Conservation (phyloP, 2,329 filamentous ascomycete species). For the Epichloe hybrida region DNA sequence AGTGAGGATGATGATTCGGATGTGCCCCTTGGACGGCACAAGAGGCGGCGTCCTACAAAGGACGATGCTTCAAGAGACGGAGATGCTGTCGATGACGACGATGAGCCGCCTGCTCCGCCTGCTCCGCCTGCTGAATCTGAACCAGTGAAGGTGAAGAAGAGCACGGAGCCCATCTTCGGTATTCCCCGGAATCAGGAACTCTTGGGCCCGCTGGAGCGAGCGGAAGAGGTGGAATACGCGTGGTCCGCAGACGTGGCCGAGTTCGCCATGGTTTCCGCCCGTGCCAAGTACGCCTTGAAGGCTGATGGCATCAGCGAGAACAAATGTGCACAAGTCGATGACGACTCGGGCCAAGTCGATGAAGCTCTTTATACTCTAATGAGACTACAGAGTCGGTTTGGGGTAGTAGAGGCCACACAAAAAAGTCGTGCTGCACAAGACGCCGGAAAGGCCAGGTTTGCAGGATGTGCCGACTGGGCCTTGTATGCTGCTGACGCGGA, state of each 20-base stretch:
- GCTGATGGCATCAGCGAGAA: slow-evolving; percentile 9
- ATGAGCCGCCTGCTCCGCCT: neutral
- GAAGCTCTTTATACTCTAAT: slow-evolving; percentile 5
- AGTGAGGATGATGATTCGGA: neutral
- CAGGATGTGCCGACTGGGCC: slow-evolving; percentile 14
- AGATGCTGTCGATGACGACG: neutral
- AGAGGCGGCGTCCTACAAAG: neutral
- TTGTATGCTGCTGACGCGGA: slow-evolving; percentile 13
- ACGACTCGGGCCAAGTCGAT: neutral
- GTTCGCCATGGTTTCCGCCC: slow-evolving; percentile 10
- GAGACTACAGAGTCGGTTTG: slow-evolving; percentile 8
- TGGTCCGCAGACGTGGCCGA: slow-evolving; percentile 13
- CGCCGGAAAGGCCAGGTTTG: slow-evolving; percentile 12
- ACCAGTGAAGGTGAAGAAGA: slow-evolving; percentile 5
- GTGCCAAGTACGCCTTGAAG: slow-evolving; percentile 11
- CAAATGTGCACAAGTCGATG: neutral
- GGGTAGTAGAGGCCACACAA: slow-evolving; percentile 5
- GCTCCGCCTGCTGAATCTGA: too few relatives aligned
- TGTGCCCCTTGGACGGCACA: neutral
- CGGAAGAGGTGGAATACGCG: slow-evolving; percentile 9
- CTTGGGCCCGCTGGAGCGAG: slow-evolving; percentile 1
- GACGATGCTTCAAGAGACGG: neutral
- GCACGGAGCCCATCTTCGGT: slow-evolving; percentile 11
- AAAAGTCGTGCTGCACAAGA: slow-evolving; percentile 9
- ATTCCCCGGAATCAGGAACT: slow-evolving; percentile 8